Evolutionary conservation across 2,329 filamentous ascomycete species (phyloP).

Genomic region (Plectosphaerella sp.): DNA sequence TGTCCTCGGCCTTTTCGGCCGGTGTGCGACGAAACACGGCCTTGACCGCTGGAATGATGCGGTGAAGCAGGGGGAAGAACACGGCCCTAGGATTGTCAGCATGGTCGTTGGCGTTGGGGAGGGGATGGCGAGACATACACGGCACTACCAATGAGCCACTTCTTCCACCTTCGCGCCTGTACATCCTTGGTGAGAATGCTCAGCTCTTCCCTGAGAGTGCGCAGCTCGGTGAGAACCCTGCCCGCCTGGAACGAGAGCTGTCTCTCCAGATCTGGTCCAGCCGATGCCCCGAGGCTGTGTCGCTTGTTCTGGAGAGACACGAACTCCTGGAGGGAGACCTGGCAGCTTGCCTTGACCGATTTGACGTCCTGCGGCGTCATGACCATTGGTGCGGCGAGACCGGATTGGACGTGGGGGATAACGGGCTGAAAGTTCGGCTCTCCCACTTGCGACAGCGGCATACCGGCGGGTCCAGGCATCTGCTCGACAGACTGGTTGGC

Average conservation of each 20-base stretch:
- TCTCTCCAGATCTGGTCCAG: conserved; percentile 32
- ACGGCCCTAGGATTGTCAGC: not conserved
- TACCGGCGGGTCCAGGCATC: conserved; percentile 2
- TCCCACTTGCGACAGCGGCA: not conserved
- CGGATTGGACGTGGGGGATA: not conserved
- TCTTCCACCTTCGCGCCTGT: conserved; percentile 46
- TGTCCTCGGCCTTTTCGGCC: conserved; percentile 26
- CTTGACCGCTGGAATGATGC: conserved; percentile 47
- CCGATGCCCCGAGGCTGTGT: conserved; percentile 19
- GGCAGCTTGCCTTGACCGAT: conserved; percentile 26
- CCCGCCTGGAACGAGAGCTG: conserved; percentile 37
- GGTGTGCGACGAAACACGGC: conserved; percentile 42
- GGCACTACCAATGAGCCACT: conserved; percentile 46
- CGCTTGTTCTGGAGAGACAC: conserved; percentile 25
- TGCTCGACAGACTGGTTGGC: not conserved
- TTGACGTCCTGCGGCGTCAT: conserved; percentile 21
- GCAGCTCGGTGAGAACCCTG: conserved; percentile 39
- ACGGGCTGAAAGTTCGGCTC: not conserved
- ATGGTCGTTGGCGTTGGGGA: not conserved
- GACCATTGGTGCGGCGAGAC: conserved; percentile 5
- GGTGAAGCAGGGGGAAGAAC: not conserved
- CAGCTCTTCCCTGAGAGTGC: conserved; percentile 37
- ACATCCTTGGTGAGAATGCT: conserved; percentile 35
- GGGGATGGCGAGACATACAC: conserved; percentile 33
- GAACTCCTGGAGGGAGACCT: conserved; percentile 30